These are phyloP conservation scores for Clonostachys byssicola DNA, from an alignment of 2,329 filamentous ascomycete genomes.

Conservation along the genomic window DNA sequence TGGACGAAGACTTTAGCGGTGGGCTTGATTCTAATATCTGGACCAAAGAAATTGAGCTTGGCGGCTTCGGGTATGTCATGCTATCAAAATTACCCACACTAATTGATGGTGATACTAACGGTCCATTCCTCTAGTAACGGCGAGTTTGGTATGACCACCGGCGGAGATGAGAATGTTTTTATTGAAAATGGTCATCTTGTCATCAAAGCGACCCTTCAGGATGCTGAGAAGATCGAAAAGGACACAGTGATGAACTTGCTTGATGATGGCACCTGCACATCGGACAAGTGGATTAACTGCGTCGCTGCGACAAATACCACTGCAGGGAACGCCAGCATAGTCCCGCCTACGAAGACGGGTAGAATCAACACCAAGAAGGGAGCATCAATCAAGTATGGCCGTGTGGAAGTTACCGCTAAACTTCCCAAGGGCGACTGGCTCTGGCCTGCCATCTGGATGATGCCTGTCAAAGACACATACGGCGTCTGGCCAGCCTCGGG, in stretches of 20 bases:
- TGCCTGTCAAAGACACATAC: constrained; percentile 69
- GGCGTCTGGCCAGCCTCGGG: constrained; percentile 76
- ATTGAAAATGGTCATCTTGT: constrained; percentile 64
- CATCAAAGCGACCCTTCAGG: constrained; percentile 76
- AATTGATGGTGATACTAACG: background rate
- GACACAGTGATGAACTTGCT: constrained; percentile 67
- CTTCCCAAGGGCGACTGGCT: constrained; percentile 79
- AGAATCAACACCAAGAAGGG: constrained; percentile 72
- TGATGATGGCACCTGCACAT: constrained; percentile 63
- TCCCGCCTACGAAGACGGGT: constrained; percentile 74
- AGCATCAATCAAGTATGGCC: constrained; percentile 72
- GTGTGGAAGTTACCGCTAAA: constrained; percentile 74
- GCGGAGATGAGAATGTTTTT: constrained; percentile 69
- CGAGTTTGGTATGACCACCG: constrained; percentile 75
- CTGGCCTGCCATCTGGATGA: constrained; percentile 91
- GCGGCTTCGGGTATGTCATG: constrained; percentile 65
- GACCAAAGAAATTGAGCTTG: constrained; percentile 71
- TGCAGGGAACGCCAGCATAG: constrained; percentile 63
- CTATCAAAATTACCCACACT: background rate
- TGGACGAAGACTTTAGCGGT: constrained; percentile 61
- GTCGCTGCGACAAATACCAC: constrained; percentile 71
- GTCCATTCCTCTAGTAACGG: constrained; percentile 55
- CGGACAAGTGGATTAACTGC: constrained; percentile 50
- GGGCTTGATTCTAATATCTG: constrained; percentile 59
- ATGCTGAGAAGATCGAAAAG: constrained; percentile 58